Base-by-base conservation (phyloP, 2,329 filamentous ascomycete species). In the Aspergillus fructus region DNA sequence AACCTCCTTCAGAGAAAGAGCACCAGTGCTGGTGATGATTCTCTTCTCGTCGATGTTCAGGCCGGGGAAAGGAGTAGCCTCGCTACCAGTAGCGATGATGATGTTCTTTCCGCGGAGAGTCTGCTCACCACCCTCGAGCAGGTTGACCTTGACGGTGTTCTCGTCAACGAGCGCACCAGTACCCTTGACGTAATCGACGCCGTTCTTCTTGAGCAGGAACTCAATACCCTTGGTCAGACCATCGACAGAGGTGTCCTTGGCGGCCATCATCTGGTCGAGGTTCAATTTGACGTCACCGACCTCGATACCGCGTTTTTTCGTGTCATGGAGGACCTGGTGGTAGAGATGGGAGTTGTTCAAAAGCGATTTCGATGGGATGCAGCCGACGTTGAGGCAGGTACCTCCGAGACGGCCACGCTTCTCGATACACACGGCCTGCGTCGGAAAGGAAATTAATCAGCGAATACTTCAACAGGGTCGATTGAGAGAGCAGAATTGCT, bases 291-390 rank as follows among this genome's bases (percentile, higher is more conserved):
- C 93, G 80, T 96, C 91, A 73, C 90, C 89, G 68, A 99, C 94
- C 74, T 97, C 93, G 76, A 99, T 99, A 75, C 94, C 94, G 76
- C 94, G 91, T 79, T 90, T 87, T 82, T 97, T 96, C 66, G 92
- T 93, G 82, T 99, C 94, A 82, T 99, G 93, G 61, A 96, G 86
- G 73, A 97, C 89, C 80, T 93, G 89, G 83, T 97, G 93, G 84
- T 97, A 97, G 60, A 97, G 85, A 78, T 97, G 92, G 69, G 94
- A 97, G 85, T 97, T 97, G 88, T 97, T 99, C 77, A 99, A 90
- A 68, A 99, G 91, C 62, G 94, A 97, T 81, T 99, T 99, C 65
- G 94, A 99, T 66, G 94, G 94, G 75, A 99, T 99, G 81, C 94
- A 99, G 80, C 94, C 94, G 73, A 99, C 94, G 77, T 99, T 99